Evolutionary conservation across 257 asterid genomes (phyloP).

Genomic region (Fraxinus cuspidata): DNA sequence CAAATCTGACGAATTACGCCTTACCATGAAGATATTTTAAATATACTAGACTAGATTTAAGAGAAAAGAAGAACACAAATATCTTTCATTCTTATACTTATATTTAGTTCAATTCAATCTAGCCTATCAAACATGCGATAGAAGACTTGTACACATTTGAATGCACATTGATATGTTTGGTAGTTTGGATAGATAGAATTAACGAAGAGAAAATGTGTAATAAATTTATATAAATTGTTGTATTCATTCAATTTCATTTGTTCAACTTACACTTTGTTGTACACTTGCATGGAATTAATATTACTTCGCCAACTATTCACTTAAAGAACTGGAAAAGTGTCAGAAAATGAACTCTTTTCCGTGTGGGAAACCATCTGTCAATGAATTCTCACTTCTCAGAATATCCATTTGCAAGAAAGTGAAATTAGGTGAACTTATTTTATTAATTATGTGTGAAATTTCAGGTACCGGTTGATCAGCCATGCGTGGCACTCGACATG

Average conservation of each 20-base stretch:
- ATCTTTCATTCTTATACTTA: no score
- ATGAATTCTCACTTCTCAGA: background rate
- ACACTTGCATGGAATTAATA: background rate
- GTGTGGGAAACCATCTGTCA: constrained; percentile 2
- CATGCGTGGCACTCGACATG: constrained; percentile 37
- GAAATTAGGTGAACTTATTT: background rate
- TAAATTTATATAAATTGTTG: no score
- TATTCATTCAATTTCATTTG: background rate
- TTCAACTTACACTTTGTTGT: background rate
- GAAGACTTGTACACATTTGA: background rate
- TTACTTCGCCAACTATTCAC: background rate
- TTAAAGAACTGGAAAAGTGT: background rate
- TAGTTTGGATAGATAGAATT: background rate
- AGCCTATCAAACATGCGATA: no score
- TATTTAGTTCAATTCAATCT: no score
- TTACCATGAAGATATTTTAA: no score
- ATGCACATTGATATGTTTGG: background rate
- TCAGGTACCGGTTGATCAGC: constrained; percentile 55
- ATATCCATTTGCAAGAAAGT: background rate
- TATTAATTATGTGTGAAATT: background rate
- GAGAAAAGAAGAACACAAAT: no score
- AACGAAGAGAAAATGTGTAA: background rate
- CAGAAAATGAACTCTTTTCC: background rate
- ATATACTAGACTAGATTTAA: no score
- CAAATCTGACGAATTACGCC: no score